Conservation (phyloP, 192 early-diverging fungal species). For the Entophlyctis helioformis region DNA sequence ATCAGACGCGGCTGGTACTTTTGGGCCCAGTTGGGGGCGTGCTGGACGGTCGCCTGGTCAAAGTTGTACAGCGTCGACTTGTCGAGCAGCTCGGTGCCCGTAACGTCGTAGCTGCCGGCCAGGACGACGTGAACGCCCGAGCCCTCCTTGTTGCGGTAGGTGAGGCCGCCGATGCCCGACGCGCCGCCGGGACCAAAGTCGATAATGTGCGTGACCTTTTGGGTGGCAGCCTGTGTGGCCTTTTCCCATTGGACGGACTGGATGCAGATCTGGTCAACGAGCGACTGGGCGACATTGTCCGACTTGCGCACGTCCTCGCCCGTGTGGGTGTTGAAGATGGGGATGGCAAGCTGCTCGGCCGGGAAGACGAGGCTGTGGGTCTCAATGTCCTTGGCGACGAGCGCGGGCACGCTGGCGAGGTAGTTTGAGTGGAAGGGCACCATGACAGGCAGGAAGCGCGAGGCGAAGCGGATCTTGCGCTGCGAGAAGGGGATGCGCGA, state of each 20-base stretch:
- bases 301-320: slow-evolving; percentile 64
- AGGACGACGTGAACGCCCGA: slow-evolving; percentile 64
- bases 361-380: slow-evolving; percentile 49
- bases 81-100: slow-evolving; percentile 52
- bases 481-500: slow-evolving; percentile 77
- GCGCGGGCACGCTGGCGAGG: slow-evolving; percentile 49
- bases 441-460: slow-evolving; percentile 84
- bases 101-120: slow-evolving; percentile 52
- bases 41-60: slow-evolving; percentile 56
- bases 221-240: slow-evolving; percentile 36
- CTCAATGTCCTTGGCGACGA: slow-evolving; percentile 58
- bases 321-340: slow-evolving; percentile 68
- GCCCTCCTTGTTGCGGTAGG: slow-evolving; percentile 80
- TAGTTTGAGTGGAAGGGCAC: slow-evolving; percentile 86
- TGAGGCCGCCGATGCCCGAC: slow-evolving; percentile 71
- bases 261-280: slow-evolving; percentile 62
- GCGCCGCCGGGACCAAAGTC: slow-evolving; percentile 89
- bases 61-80: slow-evolving; percentile 69
- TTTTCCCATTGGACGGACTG: slow-evolving; percentile 67
- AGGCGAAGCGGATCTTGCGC: slow-evolving; percentile 81
- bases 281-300: slow-evolving; percentile 41
- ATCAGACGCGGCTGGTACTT: slow-evolving; percentile 78
- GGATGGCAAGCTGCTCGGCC: slow-evolving; percentile 53
- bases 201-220: slow-evolving; percentile 69
- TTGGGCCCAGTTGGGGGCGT: slow-evolving; percentile 74